Base-by-base conservation (phyloP, 164 flowering plant species). In the Stephania yunnanensis region DNA sequence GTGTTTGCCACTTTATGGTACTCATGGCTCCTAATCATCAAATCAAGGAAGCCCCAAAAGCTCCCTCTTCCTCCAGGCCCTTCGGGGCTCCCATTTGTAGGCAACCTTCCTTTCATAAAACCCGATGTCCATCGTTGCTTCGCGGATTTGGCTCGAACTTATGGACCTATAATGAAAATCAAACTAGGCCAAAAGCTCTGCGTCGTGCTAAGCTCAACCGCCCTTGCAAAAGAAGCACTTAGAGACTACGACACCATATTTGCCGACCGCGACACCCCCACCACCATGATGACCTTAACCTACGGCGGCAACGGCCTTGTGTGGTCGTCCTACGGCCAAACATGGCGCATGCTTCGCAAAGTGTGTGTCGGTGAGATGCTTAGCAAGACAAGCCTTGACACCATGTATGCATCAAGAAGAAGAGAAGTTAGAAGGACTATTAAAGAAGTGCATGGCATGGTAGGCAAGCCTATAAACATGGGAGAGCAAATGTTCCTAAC, bases 191-290 rank as follows among this genome's bases (percentile, higher is more conserved):
- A 17, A 29, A 76, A 45, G 48, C 42, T 75, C 6, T 65, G 58
- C 17, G 36, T 76, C 19, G 70, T 76, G 10, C 5, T 76, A 19
- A 64, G 78, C 36, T 76, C 70, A 9, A 69, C 74, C 9, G 12
- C 53, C 2, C 5, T 71, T 22, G 68, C 73, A 0, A 70, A 64
- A 11, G 79, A 71, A 15, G 79, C 72, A 7, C 42, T 77, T 12
- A 71, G 36, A 52, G 79, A 77, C 65, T 6, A 36, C 5, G 74
- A 76, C 46, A 12, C 63, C 1, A 71, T 30, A 71, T 76, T 76
- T 7, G 74, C 79, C 17, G 76, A 79, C 73, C 81, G 75, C 11
- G 76, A 67, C 22, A n/a, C 71, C 10, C 75, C 73, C 2, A 19
- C 13, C 4, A 48, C 72, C 10, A 73, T 8, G 11, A 42, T 22